Percentiles rank a stretch among this genome's conserved stretches.
Evolutionary conservation across 495 filamentous ascomycete species (phyloP).

Genomic region (Penicillium alfredii): DNA sequence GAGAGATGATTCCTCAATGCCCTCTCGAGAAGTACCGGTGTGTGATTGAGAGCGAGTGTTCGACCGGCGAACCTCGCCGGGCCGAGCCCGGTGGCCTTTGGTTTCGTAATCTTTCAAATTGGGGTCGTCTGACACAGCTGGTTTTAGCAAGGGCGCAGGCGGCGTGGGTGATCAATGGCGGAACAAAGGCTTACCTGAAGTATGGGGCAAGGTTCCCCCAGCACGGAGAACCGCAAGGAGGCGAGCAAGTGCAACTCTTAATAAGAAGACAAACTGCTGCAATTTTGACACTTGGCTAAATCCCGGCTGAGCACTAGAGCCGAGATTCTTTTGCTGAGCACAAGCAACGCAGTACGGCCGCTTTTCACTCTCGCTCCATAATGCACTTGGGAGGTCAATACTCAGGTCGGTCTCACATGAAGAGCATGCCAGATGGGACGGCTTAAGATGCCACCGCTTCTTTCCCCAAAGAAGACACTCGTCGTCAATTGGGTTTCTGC

Average conservation of each 20-base stretch:
- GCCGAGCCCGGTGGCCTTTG: slow-evolving; percentile 51
- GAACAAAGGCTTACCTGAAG: slow-evolving; percentile 50
- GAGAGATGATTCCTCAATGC: slow-evolving; percentile 67
- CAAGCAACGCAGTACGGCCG: slow-evolving; percentile 67
- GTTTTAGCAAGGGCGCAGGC: slow-evolving; percentile 11
- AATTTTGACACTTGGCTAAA: slow-evolving; percentile 71
- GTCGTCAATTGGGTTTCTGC: slow-evolving; percentile 86
- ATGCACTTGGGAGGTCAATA: slow-evolving; percentile 53
- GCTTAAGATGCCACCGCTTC: slow-evolving; percentile 71
- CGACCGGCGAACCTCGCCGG: slow-evolving; percentile 46
- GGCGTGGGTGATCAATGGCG: neutral
- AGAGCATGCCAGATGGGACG: slow-evolving; percentile 65
- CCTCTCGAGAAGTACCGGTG: slow-evolving; percentile 53
- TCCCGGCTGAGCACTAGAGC: slow-evolving; percentile 43
- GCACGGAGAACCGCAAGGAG: slow-evolving; percentile 79
- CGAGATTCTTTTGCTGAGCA: slow-evolving; percentile 41
- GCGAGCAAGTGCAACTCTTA: slow-evolving; percentile 85
- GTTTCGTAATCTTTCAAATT: slow-evolving; percentile 63
- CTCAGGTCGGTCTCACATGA: slow-evolving; percentile 70
- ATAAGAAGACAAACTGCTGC: slow-evolving; percentile 87
- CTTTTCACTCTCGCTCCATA: slow-evolving; percentile 58
- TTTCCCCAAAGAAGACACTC: slow-evolving; percentile 71
- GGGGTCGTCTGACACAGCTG: slow-evolving; percentile 56
- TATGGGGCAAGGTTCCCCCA: slow-evolving; percentile 70
- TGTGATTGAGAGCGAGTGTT: slow-evolving; percentile 71